Base-by-base conservation (phyloP, 2,329 filamentous ascomycete genomes). In the Arthroderma sp. region DNA sequence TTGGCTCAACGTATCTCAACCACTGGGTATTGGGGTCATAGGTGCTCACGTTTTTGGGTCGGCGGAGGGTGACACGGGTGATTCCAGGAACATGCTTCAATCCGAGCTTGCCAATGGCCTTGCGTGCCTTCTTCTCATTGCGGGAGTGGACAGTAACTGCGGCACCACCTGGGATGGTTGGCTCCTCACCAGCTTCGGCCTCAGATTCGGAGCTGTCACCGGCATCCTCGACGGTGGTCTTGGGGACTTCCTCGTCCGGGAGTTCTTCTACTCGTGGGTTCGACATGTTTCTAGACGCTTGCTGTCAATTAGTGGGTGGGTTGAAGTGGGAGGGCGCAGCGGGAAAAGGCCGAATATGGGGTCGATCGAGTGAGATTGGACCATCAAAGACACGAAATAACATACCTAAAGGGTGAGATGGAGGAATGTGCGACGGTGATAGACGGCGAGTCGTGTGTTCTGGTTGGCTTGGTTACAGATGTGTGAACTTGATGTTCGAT, bases 71-170 rank as follows among this genome's bases (percentile, higher is more conserved):
- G 61, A 98, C 93, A 65, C 91, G 83, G 62, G 91, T 98, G 71
- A 98, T 98, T 66, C 91, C 93, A 62, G 85, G 83, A 57, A 98
- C 83, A 64, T 89, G 87, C 77, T 86, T 91, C 66, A 98, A 75
- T 66, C 94, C 88, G 64, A 96, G 81, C 81, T 98, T 98, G 70
- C 87, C 85, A 67, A 98, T 94, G 63, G 88, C 87, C 80, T 98
- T 98, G 73, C 91, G 83, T 61, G 91, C 93, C 82, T 98, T 98
- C 85, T 98, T 98, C 83, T 98, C 91, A 75, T 96, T 96, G 70
- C 91, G 87, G 65, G 86, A 94, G 79, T 96, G 89, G 63, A 98
- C 82, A 60, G 91, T 80, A 63, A 89, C 83, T 54, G 83, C 80
- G 62, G 87, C 85, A 64, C 89, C 91, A 56, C 84, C 82, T 65